Percentiles rank a stretch among this genome's conserved stretches.
phyloP scores from a whole-genome alignment of 441 rosid species.

The Raphanus hybrid region DNA sequence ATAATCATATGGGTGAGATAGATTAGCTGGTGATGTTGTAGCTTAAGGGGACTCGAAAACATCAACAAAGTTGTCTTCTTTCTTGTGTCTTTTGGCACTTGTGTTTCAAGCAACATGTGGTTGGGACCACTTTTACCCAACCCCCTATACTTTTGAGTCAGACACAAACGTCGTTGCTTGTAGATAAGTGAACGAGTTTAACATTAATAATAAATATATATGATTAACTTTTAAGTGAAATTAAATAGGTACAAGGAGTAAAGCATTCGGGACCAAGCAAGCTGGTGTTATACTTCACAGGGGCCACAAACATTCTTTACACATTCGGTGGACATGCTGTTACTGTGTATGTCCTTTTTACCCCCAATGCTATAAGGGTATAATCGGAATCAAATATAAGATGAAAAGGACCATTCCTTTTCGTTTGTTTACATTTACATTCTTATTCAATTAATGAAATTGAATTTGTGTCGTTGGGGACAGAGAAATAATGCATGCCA shows the following conservation, averaged over 20 bases:
- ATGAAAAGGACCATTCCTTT: conserved; percentile 35
- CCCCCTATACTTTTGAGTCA: conserved; percentile 33
- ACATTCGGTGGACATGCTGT: conserved; percentile 83
- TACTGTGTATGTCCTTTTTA: conserved; percentile 59
- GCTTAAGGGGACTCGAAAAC: conserved; percentile 40
- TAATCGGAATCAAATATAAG: not conserved
- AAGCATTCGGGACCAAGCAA: conserved; percentile 68
- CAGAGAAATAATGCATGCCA: conserved; percentile 81
- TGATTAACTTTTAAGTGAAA: not conserved
- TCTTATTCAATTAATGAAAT: not conserved
- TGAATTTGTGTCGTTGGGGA: conserved; percentile 17
- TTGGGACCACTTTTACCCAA: conserved; percentile 29
- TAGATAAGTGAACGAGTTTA: conserved; percentile 6
- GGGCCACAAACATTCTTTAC: conserved; percentile 87
- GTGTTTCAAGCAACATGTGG: conserved; percentile 41
- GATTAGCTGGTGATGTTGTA: conserved; percentile 32
- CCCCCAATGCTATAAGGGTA: conserved; percentile 32
- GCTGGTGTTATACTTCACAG: conserved; percentile 69
- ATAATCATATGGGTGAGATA: not conserved
- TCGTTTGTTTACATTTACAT: not conserved
- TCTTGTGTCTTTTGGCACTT: conserved; percentile 33
- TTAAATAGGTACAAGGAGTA: conserved; percentile 61
- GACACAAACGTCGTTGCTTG: conserved; percentile 24
- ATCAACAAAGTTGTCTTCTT: conserved; percentile 40
- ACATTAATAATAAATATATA: not conserved